phyloP scores from a whole-genome alignment of 495 filamentous ascomycete species.

The Astrocystis sublimbata region DNA sequence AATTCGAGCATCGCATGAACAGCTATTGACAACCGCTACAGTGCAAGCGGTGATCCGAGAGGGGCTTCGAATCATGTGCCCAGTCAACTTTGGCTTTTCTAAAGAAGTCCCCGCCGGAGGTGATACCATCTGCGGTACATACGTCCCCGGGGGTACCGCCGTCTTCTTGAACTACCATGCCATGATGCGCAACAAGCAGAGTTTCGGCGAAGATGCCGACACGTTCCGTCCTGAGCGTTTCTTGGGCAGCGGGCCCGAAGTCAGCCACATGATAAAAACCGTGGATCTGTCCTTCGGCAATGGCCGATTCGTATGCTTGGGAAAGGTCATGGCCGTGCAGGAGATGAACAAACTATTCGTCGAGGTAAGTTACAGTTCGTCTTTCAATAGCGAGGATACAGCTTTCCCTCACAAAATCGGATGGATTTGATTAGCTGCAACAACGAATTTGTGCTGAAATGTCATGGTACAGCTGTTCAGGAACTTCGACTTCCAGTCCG shows the following conservation, averaged over 20 bases:
- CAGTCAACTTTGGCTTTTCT: constrained; percentile 35
- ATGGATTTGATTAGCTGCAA: background rate
- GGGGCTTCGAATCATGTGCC: constrained; percentile 48
- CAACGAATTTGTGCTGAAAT: background rate
- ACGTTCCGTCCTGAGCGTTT: constrained; percentile 59
- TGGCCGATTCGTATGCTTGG: constrained; percentile 47
- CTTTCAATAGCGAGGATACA: background rate
- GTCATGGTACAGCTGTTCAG: constrained; percentile 46
- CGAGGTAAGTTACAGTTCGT: constrained; percentile 40
- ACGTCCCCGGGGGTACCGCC: constrained; percentile 53
- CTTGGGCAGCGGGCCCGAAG: constrained; percentile 39
- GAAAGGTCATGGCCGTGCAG: constrained; percentile 44
- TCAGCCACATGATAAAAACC: constrained; percentile 39
- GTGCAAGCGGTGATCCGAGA: constrained; percentile 53
- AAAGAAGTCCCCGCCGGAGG: constrained; percentile 54
- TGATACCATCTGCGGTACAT: constrained; percentile 48
- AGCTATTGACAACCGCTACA: background rate
- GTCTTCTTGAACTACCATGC: constrained; percentile 51
- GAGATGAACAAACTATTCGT: constrained; percentile 60
- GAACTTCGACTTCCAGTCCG: constrained; percentile 54
- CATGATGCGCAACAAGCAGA: constrained; percentile 33
- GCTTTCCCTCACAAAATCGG: background rate
- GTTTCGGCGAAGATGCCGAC: constrained; percentile 53
- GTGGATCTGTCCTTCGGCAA: constrained; percentile 45
- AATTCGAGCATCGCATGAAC: background rate